phyloP scores from a whole-genome alignment of 1,139 yeast genomes.

The Hansenula lynferdii region DNA sequence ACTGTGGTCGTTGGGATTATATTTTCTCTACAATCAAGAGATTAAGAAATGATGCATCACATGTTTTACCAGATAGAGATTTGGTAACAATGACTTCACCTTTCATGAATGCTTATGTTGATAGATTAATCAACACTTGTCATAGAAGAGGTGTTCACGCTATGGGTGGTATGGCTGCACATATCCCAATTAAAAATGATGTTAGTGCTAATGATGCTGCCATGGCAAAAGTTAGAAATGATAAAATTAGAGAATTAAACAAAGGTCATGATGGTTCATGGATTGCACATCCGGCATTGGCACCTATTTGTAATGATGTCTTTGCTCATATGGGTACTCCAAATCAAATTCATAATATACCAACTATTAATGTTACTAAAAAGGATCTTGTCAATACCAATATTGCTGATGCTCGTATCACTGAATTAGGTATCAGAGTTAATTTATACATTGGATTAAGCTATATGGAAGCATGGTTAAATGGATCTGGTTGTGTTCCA shows the following conservation, averaged over 20 bases:
- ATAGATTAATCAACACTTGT: conserved; percentile 59
- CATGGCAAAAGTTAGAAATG: conserved; percentile 61
- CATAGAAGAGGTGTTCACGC: conserved; percentile 74
- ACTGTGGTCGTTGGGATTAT: conserved; percentile 85
- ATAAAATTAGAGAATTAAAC: conserved; percentile 65
- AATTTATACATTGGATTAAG: conserved; percentile 72
- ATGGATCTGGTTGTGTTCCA: conserved; percentile 82
- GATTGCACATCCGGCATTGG: conserved; percentile 86
- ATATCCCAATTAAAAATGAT: conserved; percentile 69
- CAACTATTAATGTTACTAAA: conserved; percentile 40
- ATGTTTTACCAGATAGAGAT: conserved; percentile 64
- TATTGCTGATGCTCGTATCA: conserved; percentile 54
- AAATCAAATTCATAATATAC: conserved; percentile 60
- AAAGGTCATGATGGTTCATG: conserved; percentile 86
- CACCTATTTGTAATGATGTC: conserved; percentile 67
- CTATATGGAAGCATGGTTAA: conserved; percentile 82
- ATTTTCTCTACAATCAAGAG: conserved; percentile 70
- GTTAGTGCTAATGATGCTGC: conserved; percentile 55
- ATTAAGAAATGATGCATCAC: conserved; percentile 53
- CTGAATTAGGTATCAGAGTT: conserved; percentile 64
- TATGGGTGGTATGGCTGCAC: conserved; percentile 88
- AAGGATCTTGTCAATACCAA: conserved; percentile 61
- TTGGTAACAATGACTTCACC: conserved; percentile 76
- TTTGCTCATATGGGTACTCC: conserved; percentile 81
- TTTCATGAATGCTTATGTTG: conserved; percentile 70